Conservation (phyloP, 306 rosid species). For the Astragalus membranaceus region DNA sequence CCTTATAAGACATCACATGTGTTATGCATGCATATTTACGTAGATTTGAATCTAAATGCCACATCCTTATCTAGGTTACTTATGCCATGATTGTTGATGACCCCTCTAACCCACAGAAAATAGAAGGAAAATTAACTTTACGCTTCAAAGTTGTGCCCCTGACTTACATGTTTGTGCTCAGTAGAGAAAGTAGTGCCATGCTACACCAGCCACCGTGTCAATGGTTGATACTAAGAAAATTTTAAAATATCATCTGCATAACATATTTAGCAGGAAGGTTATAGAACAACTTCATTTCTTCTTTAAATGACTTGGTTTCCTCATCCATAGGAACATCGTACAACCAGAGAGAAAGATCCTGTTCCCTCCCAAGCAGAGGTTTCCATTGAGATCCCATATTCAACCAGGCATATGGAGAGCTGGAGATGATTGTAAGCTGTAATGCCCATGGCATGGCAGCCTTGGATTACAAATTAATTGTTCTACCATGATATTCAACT, state of each 20-base stretch:
- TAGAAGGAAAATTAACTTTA: neutral
- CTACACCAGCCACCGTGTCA: neutral
- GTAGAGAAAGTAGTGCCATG: neutral
- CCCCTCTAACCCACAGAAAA: neutral
- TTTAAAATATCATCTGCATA: neutral
- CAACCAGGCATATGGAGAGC: slow-evolving; percentile 38
- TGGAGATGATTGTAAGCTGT: slow-evolving; percentile 39
- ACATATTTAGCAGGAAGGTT: neutral
- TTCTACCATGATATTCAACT: slow-evolving; percentile 19
- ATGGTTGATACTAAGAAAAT: neutral
- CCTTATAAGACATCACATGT: neutral
- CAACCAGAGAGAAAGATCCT: slow-evolving; percentile 47
- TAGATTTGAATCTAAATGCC: neutral
- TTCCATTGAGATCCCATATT: slow-evolving; percentile 32
- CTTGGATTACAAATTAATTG: slow-evolving; percentile 26
- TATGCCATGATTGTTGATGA: neutral
- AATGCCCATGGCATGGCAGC: slow-evolving; percentile 17
- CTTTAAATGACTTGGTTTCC: neutral
- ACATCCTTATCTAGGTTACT: too few species aligned
- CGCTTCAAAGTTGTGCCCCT: neutral
- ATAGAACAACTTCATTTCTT: neutral
- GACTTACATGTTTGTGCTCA: neutral
- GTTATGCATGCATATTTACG: neutral
- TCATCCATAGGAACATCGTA: slow-evolving; percentile 50
- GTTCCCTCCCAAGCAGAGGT: slow-evolving; percentile 21